Percentiles rank a stretch among this genome's conserved stretches.
These are phyloP conservation scores for Sanghuangporus baumii DNA, from an alignment of 1,284 basidiomycete species.

Conservation along the genomic window DNA sequence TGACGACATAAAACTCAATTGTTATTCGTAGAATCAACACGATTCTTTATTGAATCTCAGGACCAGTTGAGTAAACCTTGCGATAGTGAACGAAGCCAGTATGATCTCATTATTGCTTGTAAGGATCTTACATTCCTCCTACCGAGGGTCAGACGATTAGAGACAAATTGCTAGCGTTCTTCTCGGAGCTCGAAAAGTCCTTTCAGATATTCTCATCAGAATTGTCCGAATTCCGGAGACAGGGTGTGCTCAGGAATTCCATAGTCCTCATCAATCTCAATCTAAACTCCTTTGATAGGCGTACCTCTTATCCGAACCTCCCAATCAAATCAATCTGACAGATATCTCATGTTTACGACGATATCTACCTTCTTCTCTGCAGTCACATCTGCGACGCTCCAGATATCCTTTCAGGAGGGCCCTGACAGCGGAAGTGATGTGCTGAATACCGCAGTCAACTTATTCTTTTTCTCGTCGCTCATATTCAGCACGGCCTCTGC, in stretches of 20 bases:
- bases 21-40: not conserved
- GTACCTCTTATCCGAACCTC: constrained; percentile 24
- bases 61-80: not conserved
- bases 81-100: not conserved
- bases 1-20: not conserved
- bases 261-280: constrained; percentile 25
- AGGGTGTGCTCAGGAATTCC: not conserved
- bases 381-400: constrained; percentile 2
- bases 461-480: not conserved
- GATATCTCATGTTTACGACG: constrained; percentile 22
- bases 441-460: not conserved
- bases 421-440: not conserved
- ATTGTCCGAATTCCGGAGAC: not conserved
- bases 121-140: not conserved
- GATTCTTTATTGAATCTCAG: not conserved
- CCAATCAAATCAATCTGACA: constrained; percentile 5
- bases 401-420: constrained; percentile 1
- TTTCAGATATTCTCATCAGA: not conserved
- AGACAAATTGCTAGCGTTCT: not conserved
- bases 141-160: not conserved
- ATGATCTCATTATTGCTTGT: not conserved
- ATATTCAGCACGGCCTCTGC: constrained; percentile 1
- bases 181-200: not conserved
- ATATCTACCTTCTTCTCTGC: constrained; percentile 24
- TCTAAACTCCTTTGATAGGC: constrained; percentile 20